These are phyloP conservation scores for Azolla pinnata DNA, from an alignment of 75 land plant genomes.

Conservation along the genomic window DNA sequence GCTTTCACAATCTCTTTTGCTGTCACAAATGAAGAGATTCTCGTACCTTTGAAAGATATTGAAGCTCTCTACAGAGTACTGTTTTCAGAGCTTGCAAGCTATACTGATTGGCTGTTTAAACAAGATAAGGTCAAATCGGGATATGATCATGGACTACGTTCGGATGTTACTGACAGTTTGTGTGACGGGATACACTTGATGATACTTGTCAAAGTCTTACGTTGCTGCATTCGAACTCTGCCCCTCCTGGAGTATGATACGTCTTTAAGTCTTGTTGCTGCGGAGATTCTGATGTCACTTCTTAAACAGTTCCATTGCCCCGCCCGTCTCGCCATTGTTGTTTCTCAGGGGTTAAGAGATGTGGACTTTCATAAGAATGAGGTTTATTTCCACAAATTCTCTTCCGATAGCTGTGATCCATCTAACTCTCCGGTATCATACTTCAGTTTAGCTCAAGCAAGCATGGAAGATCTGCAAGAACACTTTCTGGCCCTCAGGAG, in stretches of 20 bases:
- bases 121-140: background rate
- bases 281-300: background rate
- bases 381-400: background rate
- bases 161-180: background rate
- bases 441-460: background rate
- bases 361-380: background rate
- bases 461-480: too few relatives aligned
- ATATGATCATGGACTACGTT: background rate
- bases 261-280: slow-evolving; percentile 4
- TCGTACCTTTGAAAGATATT: background rate
- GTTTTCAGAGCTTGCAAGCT: background rate
- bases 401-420: background rate
- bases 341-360: background rate
- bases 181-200: background rate
- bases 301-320: background rate
- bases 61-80: background rate
- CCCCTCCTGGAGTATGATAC: slow-evolving; percentile 4
- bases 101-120: background rate
- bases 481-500: too few relatives aligned
- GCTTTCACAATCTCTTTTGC: background rate
- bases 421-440: background rate
- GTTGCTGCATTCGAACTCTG: slow-evolving; percentile 1
- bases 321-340: background rate
- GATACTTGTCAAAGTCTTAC: background rate
- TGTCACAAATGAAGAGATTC: background rate